Evolutionary conservation across 2,329 filamentous ascomycete species (phyloP).

Genomic region (Huntiella savannae): DNA sequence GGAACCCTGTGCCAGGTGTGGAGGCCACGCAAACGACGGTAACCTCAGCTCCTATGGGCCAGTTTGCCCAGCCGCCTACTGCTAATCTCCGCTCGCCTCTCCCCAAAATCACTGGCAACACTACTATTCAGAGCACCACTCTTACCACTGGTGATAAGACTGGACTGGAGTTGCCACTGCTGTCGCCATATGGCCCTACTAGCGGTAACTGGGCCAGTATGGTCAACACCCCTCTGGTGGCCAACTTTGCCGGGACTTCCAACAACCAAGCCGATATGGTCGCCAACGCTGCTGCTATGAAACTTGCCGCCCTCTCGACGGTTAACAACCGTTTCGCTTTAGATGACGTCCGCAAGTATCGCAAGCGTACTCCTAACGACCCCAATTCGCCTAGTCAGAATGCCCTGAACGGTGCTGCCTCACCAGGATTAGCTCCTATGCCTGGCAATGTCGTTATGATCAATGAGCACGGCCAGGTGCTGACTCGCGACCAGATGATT

Average conservation of each 20-base stretch:
- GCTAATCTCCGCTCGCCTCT: slow-evolving; percentile 64
- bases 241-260: slow-evolving; percentile 49
- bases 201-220: slow-evolving; percentile 97
- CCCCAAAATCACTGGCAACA: slow-evolving; percentile 39
- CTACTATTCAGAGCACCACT: slow-evolving; percentile 58
- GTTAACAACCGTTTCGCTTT: slow-evolving; percentile 96
- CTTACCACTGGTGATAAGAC: slow-evolving; percentile 38
- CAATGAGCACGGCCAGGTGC: slow-evolving; percentile 75
- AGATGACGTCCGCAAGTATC: slow-evolving; percentile 92
- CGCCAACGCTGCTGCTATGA: slow-evolving; percentile 97
- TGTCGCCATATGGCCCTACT: slow-evolving; percentile 59
- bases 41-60: slow-evolving; percentile 73
- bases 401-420: slow-evolving; percentile 18
- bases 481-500: slow-evolving; percentile 70
- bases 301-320: slow-evolving; percentile 85
- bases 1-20: slow-evolving; percentile 36
- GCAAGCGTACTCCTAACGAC: slow-evolving; percentile 76
- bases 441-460: slow-evolving; percentile 79
- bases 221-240: slow-evolving; percentile 91
- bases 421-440: slow-evolving; percentile 36
- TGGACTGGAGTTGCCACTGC: slow-evolving; percentile 52
- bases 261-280: slow-evolving; percentile 79
- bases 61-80: slow-evolving; percentile 70
- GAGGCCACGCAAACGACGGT: slow-evolving; percentile 52
- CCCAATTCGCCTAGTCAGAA: slow-evolving; percentile 33